These are phyloP conservation scores for Moniliophthora roreri DNA, from an alignment of 1,284 basidiomycete genomes.

Conservation along the genomic window DNA sequence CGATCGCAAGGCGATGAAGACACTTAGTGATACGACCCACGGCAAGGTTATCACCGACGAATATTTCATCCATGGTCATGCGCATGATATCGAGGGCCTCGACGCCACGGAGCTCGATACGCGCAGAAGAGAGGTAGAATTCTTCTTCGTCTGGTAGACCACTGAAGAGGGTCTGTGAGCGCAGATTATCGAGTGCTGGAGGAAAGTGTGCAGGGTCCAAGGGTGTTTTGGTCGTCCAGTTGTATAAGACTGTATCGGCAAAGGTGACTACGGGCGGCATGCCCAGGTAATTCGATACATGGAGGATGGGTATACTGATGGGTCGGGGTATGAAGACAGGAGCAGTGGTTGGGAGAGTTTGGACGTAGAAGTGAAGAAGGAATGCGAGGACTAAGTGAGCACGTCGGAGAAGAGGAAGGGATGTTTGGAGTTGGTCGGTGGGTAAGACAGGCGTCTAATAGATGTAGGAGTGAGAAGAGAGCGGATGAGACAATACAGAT, in stretches of 20 bases:
- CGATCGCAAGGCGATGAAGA: slow-evolving; percentile 62
- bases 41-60: slow-evolving; percentile 83
- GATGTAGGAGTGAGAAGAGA: slow-evolving; percentile 3
- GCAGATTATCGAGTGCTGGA: slow-evolving; percentile 54
- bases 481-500: slow-evolving; percentile 6
- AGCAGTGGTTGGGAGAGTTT: slow-evolving; percentile 61
- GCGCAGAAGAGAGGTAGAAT: slow-evolving; percentile 87
- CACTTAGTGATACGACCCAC: slow-evolving; percentile 72
- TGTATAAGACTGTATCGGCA: slow-evolving; percentile 92
- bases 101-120: slow-evolving; percentile 88
- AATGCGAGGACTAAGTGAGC: slow-evolving; percentile 86
- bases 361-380: slow-evolving; percentile 88
- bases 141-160: slow-evolving; percentile 81
- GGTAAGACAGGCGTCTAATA: slow-evolving; percentile 50
- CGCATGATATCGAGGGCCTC: slow-evolving; percentile 87
- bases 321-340: slow-evolving; percentile 67
- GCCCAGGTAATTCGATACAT: slow-evolving; percentile 73
- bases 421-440: slow-evolving; percentile 48
- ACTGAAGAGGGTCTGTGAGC: slow-evolving; percentile 76
- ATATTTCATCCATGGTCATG: slow-evolving; percentile 59
- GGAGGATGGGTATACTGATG: slow-evolving; percentile 79
- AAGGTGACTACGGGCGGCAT: slow-evolving; percentile 92
- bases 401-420: slow-evolving; percentile 72
- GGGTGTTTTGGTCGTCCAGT: slow-evolving; percentile 62
- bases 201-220: slow-evolving; percentile 14